Base-by-base conservation (phyloP, 108 stramenopile species). In the Bacterosira constricta region DNA sequence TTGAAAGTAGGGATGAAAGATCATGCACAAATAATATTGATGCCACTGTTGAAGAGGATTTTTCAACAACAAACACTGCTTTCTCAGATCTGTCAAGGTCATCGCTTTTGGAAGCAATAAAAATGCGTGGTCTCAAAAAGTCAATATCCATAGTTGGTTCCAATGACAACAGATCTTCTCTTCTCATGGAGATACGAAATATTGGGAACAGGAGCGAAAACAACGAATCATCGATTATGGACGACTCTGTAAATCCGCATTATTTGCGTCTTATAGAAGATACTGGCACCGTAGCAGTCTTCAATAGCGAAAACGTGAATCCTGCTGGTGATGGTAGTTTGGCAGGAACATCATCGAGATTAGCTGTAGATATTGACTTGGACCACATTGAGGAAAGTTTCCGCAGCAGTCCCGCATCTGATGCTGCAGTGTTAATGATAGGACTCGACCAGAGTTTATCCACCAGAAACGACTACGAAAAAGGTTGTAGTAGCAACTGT, bases 71-170 rank as follows among this genome's bases (percentile, higher is more conserved):
- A 21, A 55, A 71, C 17, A 71, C n/a, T 36, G 56, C 69, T 21
- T 60, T 49, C 47, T 7, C 58, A 49, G 69, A 60, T 60, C 58
- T 32, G 15, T 71, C 69, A 11, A 56, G 41, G 23, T 60, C 69
- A 59, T 71, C 69, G 1, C 44, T 71, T 20, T 50, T 71, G 30
- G 58, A 60, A 27, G 45, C 69, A 37, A 38, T 52, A 21, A 62
- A 37, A 59, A 4, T 71, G 36, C 30, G 65, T 25, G 65, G 44
- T 27, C n/a, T 66, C 0, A 50, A 32, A 9, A 61, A 60, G 6
- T 61, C 70, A 12, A 50, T 61, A 8, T 10, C 39, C 15, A 52
- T 46, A 32, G 49, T 62, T 7, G 37, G 71, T 18, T 23, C 29
- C 39, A 45, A 72, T 44, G 35, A 62, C 21, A 42, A 41, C 20